Conservation (phyloP, 108 stramenopile species). For the Skeletonema marinoi region DNA sequence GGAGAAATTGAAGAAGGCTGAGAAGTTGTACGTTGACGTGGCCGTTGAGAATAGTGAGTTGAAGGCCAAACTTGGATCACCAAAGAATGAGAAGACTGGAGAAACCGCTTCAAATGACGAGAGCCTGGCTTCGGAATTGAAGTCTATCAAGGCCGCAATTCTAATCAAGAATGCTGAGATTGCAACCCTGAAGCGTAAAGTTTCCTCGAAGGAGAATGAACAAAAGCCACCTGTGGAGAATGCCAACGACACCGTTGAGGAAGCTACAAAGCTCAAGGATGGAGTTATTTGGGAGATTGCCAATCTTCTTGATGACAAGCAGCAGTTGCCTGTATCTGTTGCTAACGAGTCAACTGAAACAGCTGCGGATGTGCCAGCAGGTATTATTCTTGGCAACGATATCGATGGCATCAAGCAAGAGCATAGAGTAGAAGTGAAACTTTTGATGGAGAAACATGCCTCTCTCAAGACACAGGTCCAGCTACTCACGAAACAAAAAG, state of each 20-base stretch:
- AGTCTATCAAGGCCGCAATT: neutral
- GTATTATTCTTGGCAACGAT: neutral
- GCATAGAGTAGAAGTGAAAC: slow-evolving; percentile 12
- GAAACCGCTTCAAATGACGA: neutral
- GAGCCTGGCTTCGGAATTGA: neutral
- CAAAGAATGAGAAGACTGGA: neutral
- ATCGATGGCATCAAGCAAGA: slow-evolving; percentile 15
- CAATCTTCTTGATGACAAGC: neutral
- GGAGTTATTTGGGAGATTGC: neutral
- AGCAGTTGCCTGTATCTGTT: neutral
- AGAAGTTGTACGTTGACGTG: neutral
- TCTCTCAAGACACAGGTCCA: slow-evolving; percentile 11
- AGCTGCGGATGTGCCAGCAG: neutral
- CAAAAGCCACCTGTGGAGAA: neutral
- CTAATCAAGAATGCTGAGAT: slow-evolving; percentile 1
- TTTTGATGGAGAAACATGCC: slow-evolving; percentile 18
- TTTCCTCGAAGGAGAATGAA: neutral
- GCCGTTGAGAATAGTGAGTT: slow-evolving; percentile 5
- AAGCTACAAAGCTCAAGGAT: neutral
- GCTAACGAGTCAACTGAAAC: neutral
- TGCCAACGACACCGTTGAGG: neutral
- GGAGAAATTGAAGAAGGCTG: neutral
- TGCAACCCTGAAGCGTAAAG: neutral
- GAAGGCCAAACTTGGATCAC: neutral
- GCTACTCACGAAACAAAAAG: slow-evolving; percentile 12